Evolutionary conservation across 2,329 filamentous ascomycete species (phyloP).

Genomic region (Trichoderma sp.): DNA sequence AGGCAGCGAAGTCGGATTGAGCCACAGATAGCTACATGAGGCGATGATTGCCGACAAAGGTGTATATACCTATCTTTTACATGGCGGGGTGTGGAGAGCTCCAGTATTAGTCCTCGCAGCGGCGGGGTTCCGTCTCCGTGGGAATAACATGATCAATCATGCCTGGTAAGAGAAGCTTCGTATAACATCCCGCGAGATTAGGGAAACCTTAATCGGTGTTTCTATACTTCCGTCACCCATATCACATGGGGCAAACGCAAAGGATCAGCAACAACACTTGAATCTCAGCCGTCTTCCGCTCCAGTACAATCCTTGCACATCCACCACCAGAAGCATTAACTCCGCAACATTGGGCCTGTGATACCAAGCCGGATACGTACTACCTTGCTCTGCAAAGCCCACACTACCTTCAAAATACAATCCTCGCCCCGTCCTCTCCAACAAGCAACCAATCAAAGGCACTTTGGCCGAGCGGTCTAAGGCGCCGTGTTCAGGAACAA

Average conservation of each 20-base stretch:
- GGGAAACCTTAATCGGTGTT: neutral
- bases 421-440: too few species aligned
- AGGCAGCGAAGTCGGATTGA: neutral
- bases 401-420: neutral
- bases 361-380: neutral
- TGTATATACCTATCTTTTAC: neutral
- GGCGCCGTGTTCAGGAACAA: constrained; percentile 25
- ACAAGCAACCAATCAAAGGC: constrained; percentile 21
- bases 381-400: neutral
- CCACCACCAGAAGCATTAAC: neutral
- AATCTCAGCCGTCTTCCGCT: neutral
- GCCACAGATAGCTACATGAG: neutral
- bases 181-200: neutral
- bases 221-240: neutral
- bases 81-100: constrained; percentile 16
- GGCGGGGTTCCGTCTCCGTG: constrained; percentile 25
- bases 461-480: constrained; percentile 30
- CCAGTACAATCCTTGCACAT: neutral
- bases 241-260: neutral
- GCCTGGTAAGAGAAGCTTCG: neutral
- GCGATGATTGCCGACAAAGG: neutral
- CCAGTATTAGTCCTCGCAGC: neutral
- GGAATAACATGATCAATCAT: neutral
- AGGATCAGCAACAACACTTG: neutral
- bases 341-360: neutral